Conservation (phyloP, 176 grass and related monocot genomes). For the Aegilops umbellulata region DNA sequence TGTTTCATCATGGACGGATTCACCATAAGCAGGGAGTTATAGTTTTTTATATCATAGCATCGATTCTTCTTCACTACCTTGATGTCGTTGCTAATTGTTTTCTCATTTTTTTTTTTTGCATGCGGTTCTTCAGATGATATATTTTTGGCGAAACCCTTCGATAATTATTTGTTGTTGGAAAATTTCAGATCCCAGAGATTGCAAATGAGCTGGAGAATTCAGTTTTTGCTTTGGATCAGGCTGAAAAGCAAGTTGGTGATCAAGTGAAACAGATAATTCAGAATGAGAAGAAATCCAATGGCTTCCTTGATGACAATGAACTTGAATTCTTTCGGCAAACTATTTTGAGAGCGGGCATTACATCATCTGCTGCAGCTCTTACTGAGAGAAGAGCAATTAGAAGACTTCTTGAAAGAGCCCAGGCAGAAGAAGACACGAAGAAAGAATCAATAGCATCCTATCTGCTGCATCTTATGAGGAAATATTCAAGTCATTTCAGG, state of each 20-base stretch:
- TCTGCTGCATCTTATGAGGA: constrained; percentile 68
- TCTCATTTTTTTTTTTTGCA: neutral
- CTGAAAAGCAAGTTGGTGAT: constrained; percentile 57
- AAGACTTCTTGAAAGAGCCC: constrained; percentile 62
- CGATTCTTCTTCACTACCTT: neutral
- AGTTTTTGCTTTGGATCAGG: constrained; percentile 57
- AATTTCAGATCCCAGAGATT: constrained; percentile 61
- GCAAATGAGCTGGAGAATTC: constrained; percentile 47
- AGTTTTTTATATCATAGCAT: constrained; percentile 16
- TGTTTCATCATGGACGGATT: neutral
- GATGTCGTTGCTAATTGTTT: neutral
- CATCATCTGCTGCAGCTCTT: constrained; percentile 54
- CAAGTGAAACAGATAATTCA: constrained; percentile 60
- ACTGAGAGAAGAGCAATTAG: constrained; percentile 75
- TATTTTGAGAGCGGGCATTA: constrained; percentile 49
- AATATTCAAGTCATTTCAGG: constrained; percentile 61
- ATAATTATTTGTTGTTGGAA: constrained; percentile 2
- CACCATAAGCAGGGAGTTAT: neutral
- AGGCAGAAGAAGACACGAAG: constrained; percentile 54
- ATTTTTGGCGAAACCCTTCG: neutral
- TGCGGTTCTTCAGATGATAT: constrained; percentile 5
- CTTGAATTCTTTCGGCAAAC: constrained; percentile 64
- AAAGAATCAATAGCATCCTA: constrained; percentile 56
- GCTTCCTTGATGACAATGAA: constrained; percentile 45
- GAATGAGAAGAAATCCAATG: constrained; percentile 43